These are phyloP conservation scores for Fusarium haematococcum DNA, from an alignment of 2,329 filamentous ascomycete genomes.

Conservation along the genomic window DNA sequence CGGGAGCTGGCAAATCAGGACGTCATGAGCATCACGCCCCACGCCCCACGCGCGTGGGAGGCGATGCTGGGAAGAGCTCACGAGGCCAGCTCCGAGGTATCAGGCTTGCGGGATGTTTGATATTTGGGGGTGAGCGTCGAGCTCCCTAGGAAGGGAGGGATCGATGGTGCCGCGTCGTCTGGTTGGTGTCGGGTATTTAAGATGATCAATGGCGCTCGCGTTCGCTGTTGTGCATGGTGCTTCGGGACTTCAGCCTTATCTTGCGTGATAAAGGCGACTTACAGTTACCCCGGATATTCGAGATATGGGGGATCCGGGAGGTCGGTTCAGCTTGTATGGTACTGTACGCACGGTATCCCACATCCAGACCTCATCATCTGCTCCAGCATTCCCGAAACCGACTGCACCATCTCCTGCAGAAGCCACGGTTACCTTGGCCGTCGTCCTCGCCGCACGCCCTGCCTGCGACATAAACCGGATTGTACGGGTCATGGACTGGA, in stretches of 20 bases:
- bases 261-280: constrained; percentile 33
- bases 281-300: constrained; percentile 25
- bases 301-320: constrained; percentile 24
- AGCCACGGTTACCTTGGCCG: constrained; percentile 12
- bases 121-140: neutral
- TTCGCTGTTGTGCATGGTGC: constrained; percentile 13
- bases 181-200: constrained; percentile 18
- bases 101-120: constrained; percentile 8
- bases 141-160: constrained; percentile 5
- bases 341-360: constrained; percentile 5
- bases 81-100: constrained; percentile 32
- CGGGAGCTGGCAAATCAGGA: constrained; percentile 43
- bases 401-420: constrained; percentile 9
- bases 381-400: neutral
- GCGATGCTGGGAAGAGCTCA: constrained; percentile 37
- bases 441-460: neutral
- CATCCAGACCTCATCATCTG: neutral
- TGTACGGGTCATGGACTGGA: constrained; percentile 37
- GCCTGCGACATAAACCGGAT: constrained; percentile 21
- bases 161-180: neutral
- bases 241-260: constrained; percentile 35
- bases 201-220: constrained; percentile 18
- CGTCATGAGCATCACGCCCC: constrained; percentile 38
- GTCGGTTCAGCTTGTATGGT: constrained; percentile 11
- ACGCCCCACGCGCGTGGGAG: constrained; percentile 46